Base-by-base conservation (phyloP, 768 basidiomycete species). In the Pholiota molesta region DNA sequence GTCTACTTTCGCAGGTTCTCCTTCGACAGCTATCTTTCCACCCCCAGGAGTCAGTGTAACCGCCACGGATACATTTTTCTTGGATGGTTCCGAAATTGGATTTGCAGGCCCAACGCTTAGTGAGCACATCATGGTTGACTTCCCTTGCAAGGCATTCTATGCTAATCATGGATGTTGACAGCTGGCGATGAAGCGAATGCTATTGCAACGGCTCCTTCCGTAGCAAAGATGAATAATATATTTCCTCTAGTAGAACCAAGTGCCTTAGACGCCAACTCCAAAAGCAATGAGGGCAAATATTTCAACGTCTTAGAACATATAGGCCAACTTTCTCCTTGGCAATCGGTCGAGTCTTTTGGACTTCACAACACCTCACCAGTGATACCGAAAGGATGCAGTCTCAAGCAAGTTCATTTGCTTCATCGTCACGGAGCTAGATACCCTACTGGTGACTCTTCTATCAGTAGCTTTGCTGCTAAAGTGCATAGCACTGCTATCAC, bases 401-500 rank as follows among this genome's bases (percentile, higher is more conserved):
- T 87, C 51, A 77, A 75, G 1, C 81, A 80, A 52, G 79, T 82
- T 17, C 87, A 90, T 67, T 69, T 91, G 53, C 72, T 91, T 56
- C 87, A 91, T 69, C 83, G 89, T 8, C 89, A 91, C 67, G 90
- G 89, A 33, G 88, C 89, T 6, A 76, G 90, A 31, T 84, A 83
- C 66, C 81, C 86, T 19, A 86, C 84, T 0, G 71, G 74, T 4
- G 81, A 74, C 61, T 69, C 80, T 21, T 80, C 78, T 10, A 81
- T 79, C 28, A 73, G 81, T n/a, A 73, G 71, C 11, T 78, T 86
- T 62, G 80, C 83, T 5, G 65, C 69, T 19, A 79, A 79, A 17
- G 65, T 87, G 19, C 81, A 87, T 63, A 69, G 79, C 29, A 75
- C 75, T 11, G 85, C 84, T 16, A 66, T 67, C 6, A 62, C 63